A percentile compares a stretch with the other conserved stretches of the same genome.
These are phyloP conservation scores for Kluyveromyces sp. DNA, from an alignment of 1,139 yeast species.

Conservation along the genomic window DNA sequence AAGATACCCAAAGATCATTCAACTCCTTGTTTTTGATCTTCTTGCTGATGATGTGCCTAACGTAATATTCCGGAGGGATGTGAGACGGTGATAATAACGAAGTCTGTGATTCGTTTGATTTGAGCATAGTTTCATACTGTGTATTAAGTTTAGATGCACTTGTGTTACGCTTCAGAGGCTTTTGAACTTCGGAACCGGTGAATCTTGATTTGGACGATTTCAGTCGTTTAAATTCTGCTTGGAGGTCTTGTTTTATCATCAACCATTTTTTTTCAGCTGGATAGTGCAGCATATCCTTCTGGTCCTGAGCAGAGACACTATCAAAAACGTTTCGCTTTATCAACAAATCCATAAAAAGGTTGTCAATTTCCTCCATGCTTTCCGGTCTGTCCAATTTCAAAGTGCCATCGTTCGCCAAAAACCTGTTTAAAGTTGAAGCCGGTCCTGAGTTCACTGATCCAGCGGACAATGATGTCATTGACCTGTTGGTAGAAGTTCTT, in stretches of 20 bases:
- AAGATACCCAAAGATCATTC: constrained; percentile 81
- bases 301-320: constrained; percentile 70
- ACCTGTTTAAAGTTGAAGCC: constrained; percentile 23
- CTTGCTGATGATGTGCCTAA: constrained; percentile 65
- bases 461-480: constrained; percentile 10
- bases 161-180: background rate
- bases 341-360: constrained; percentile 63
- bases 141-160: constrained; percentile 4
- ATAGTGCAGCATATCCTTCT: constrained; percentile 69
- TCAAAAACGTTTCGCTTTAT: constrained; percentile 71
- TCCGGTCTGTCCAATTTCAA: constrained; percentile 47
- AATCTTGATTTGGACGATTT: constrained; percentile 5
- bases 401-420: constrained; percentile 28
- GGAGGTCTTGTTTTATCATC: constrained; percentile 80
- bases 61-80: constrained; percentile 68
- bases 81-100: constrained; percentile 14
- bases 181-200: background rate
- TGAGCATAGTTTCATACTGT: constrained; percentile 9
- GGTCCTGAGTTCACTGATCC: constrained; percentile 23
- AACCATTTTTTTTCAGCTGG: constrained; percentile 83
- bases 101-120: constrained; percentile 9
- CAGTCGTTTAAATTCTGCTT: constrained; percentile 63
- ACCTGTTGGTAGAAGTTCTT: constrained; percentile 3
- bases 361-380: constrained; percentile 54
- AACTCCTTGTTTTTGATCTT: constrained; percentile 64